Percentiles rank a stretch among this genome's conserved stretches.
phyloP scores from a whole-genome alignment of 108 stramenopile species.

The Cylindrotheca closterium region DNA sequence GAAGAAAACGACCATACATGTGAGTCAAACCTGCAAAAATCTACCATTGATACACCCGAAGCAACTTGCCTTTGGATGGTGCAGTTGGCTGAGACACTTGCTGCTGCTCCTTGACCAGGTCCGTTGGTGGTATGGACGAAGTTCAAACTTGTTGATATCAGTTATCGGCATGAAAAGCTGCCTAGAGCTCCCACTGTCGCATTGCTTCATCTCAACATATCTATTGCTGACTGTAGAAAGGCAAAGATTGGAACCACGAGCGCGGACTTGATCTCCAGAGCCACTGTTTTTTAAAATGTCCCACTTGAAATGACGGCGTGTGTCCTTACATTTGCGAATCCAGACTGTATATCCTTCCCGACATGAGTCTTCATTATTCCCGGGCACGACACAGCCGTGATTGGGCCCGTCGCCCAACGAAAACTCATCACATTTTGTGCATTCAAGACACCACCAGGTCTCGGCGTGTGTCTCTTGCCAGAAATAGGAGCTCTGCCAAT shows the following conservation, averaged over 20 bases:
- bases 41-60: no score
- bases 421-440: not conserved
- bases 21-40: no score
- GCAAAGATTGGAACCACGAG: not conserved
- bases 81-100: not conserved
- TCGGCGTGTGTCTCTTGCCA: not conserved
- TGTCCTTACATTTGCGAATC: not conserved
- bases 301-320: not conserved
- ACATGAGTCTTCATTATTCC: not conserved
- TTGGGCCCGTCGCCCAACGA: not conserved
- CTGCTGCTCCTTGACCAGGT: not conserved
- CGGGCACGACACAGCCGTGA: not conserved
- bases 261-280: not conserved
- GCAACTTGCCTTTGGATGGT: constrained; percentile 1
- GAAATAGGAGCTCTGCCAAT: not conserved
- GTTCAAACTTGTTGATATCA: not conserved
- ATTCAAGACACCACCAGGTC: not conserved
- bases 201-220: not conserved
- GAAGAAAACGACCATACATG: no score
- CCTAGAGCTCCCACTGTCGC: not conserved
- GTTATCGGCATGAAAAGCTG: not conserved
- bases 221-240: not conserved
- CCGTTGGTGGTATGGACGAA: not conserved
- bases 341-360: not conserved
- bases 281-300: not conserved